Evolutionary conservation across 768 basidiomycete genomes (phyloP), one percentile per base, ranked within the genome.

Genomic region (Suillus paluster): DNA sequence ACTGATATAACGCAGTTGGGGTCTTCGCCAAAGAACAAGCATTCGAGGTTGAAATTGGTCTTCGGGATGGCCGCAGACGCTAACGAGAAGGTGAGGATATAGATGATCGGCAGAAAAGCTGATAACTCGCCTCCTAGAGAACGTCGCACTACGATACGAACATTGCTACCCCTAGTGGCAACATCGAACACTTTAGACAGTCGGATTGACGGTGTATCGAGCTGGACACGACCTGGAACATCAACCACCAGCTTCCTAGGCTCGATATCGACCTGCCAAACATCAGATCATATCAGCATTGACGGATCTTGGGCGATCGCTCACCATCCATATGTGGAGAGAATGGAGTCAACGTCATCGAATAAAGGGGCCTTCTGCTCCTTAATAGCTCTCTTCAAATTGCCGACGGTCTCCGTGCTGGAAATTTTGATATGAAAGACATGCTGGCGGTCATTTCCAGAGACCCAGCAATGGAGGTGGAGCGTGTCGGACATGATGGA

Each of bases 401-500:
- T 25, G 8, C 7, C 4, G 38, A 61, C 30, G 30, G 33, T 61
- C 33, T 61, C 7, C 5, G 36, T 57, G 10, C 17, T 52, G 9
- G 53, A 21, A 57, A 64, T 61, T 10, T 64, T 11, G 56, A 67
- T 52, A 7, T 17, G 7, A 33, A 65, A 63, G 27, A 50, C 27
- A 3, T 15, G 6, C 3, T 30, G 10, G 10, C n/a, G 15, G 0
- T 48, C n/a, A 6, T 45, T 1, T 30, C 61, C 61, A 11, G 9
- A 42, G 1, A 65, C 41, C 61, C 44, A 62, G 15, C 60, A 62
- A 27, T 52, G 58, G 19, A 64, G 53, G 44, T 54, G 21, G 17
- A 60, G 21, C 11, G 4, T 30, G 30, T 30, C 30, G 30, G 30
- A 30, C 30, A 30, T 30, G 30, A 30, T 30, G 4, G 30, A 30